Evolutionary conservation across 192 early-diverging fungal genomes (phyloP).

Genomic region (Coemansia javaensis): DNA sequence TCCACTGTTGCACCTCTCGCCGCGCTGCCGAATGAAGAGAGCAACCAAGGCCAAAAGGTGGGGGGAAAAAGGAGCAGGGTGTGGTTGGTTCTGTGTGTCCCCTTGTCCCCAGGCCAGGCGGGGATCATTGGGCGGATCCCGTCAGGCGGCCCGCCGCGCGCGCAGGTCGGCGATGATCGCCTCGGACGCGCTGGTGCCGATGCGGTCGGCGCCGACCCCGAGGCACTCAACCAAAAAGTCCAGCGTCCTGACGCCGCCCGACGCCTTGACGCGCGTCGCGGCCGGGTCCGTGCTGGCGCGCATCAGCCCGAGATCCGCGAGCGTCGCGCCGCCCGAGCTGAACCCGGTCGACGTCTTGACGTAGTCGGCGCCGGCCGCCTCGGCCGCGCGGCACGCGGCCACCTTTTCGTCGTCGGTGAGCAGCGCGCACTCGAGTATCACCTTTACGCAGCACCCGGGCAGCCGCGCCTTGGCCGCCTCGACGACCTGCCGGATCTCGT

Average conservation of each 20-base stretch:
- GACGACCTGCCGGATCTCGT: constrained; percentile 45
- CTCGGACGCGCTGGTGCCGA: constrained; percentile 53
- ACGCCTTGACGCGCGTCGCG: constrained; percentile 55
- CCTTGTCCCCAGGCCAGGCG: constrained; percentile 1
- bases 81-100: too few relatives aligned
- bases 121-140: background rate
- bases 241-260: constrained; percentile 55
- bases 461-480: constrained; percentile 39
- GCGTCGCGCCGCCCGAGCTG: constrained; percentile 49
- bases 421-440: constrained; percentile 59
- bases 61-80: background rate
- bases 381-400: constrained; percentile 34
- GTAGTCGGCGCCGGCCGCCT: constrained; percentile 55
- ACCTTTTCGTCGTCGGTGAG: constrained; percentile 54
- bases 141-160: constrained; percentile 14
- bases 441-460: constrained; percentile 51
- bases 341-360: constrained; percentile 65
- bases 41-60: background rate
- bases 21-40: too few relatives aligned
- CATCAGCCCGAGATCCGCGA: constrained; percentile 54
- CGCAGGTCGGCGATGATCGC: constrained; percentile 54
- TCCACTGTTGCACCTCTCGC: background rate
- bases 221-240: constrained; percentile 54
- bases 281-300: constrained; percentile 31
- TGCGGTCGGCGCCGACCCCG: constrained; percentile 55